phyloP scores from a whole-genome alignment of 306 rosid species.

The Cucumis sativus region Cucumber_9930_V3 NC_026661.2:20190501-20191000 shows the following conservation, averaged over 20 bases:
- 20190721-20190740: too few relatives aligned
- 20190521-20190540: too few relatives aligned
- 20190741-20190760: not conserved
- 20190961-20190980: not conserved
- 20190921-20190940: not conserved
- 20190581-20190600: not conserved
- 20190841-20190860: not conserved
- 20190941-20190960: not conserved
- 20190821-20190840: too few relatives aligned
- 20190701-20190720: too few relatives aligned
- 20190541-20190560: not conserved
- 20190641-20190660: not conserved
- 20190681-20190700: not conserved
- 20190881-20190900: too few relatives aligned
- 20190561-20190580: not conserved
- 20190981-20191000: not conserved
- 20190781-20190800: not conserved
- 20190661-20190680: not conserved
- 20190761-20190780: not conserved
- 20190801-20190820: not conserved
- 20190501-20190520: too few relatives aligned
- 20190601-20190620: not conserved
- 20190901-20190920: not conserved
- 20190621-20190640: not conserved
- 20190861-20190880: not conserved